Base-by-base conservation (phyloP, 108 stramenopile species). In the Cyclotella kingstonii region DNA sequence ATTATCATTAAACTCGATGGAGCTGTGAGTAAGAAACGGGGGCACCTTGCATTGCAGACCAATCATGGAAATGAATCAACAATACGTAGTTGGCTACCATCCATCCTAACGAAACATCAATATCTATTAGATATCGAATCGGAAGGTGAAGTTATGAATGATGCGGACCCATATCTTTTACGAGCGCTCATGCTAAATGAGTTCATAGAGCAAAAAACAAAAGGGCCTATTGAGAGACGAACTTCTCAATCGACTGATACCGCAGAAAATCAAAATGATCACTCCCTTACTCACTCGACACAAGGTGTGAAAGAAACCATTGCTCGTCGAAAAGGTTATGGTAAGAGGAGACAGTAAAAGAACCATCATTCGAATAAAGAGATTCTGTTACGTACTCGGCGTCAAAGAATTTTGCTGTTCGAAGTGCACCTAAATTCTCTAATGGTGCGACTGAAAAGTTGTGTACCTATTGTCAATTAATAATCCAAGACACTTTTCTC, bases 71-170 rank as follows among this genome's bases (percentile, higher is more conserved):
- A 36, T 29, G 41, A 52, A 14, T 2, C 29, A n/a, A 23, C 38
- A 0, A 46, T 19, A 15, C 22, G 33, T 0, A 25, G 15, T 33
- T 59, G 59, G 23, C 59, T 34, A 5, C 43, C 66, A 3, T 60
- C 64, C 14, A 14, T 28, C n/a, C 12, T 76, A 11, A 36, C 42
- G 3, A 50, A 57, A 30, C 59, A 68, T 39, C 57, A 58, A 29
- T 76, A 68, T 58, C 54, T 76, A 21, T 41, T 76, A 30, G 74
- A 76, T 31, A 76, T 76, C 21, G 49, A 33, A 29, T 66, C 72
- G 1, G 60, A 29, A 46, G 61, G 51, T 15, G 74, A 76, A 51
- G 60, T 76, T 22, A 60, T 76, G 54, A 60, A 60, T 0, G 66
- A 60, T 43, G 74, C 74, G 22, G 58, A 59, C 30, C 36, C 40